Evolutionary conservation across 345 rosid species (phyloP), one percentile per base, ranked within the genome.

Genomic region (Stellera chamaejasme): DNA sequence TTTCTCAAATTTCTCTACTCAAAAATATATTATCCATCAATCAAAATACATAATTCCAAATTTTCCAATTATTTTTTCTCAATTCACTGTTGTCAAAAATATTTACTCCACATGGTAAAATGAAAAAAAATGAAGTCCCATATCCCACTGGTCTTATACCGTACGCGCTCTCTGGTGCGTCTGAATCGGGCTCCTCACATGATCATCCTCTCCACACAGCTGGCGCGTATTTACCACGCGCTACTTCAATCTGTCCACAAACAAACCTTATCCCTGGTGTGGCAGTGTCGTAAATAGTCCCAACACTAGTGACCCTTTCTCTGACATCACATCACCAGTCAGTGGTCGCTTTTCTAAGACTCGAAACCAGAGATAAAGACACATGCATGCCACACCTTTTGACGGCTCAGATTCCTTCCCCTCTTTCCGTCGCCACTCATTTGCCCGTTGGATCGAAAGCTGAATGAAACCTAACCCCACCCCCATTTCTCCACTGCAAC

Each of bases 301-400:
- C 3, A 16, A 50, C 63, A 19, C 14, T 16, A 26, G 23, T 63
- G 52, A 63, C 42, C 45, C 6, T 60, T 60, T 65, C 16, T 36
- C 36, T 41, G 70, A 52, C 60, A 42, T 8, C 13, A 27, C 28
- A 55, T 55, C 45, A 39, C 65, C 10, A 48, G 42, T 63, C 39
- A 32, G 39, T 60, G 58, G 58, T 44, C 43, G 15, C 52, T 47
- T 41, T 51, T 15, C 58, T 27, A 50, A 55, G 69, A 46, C 54
- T 47, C 52, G 36, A 27, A 54, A 60, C 58, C 56, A 23, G 81
- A 67, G 77, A 77, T 69, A 69, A 70, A 55, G 82, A 76, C 90
- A 72, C 75, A 69, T 73, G 88, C 82, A 71, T 73, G 78, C 67
- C 69, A 56, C 77, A 62, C 64, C 68, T 41, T 64, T 71, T 72